Evolutionary conservation across 2,329 filamentous ascomycete species (phyloP).

Genomic region (Hypoxylon sp.): DNA sequence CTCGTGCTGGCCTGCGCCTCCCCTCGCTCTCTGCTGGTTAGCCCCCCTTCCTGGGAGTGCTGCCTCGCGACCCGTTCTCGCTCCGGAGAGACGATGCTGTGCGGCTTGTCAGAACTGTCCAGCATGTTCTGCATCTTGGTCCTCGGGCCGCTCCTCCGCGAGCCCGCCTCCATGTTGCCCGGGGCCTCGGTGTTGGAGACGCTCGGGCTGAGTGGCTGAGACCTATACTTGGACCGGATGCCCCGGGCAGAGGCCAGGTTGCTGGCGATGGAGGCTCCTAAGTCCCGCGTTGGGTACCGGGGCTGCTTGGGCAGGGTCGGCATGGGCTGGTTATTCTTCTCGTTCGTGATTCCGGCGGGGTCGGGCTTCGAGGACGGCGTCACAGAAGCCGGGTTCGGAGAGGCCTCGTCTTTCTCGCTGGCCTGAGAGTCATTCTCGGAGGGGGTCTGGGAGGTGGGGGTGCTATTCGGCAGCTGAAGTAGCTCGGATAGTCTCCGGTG

Average conservation of each 20-base stretch:
- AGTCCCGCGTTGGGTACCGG: conserved; percentile 68
- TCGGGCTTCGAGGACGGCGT: conserved; percentile 40
- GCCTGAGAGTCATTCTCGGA: conserved; percentile 48
- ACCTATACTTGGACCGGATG: conserved; percentile 71
- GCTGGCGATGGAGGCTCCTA: conserved; percentile 84
- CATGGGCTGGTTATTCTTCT: conserved; percentile 43
- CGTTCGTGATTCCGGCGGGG: conserved; percentile 18
- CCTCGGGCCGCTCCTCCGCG: conserved; percentile 58
- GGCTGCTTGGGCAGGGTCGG: conserved; percentile 53
- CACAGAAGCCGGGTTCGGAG: conserved; percentile 33
- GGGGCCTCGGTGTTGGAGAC: conserved; percentile 77
- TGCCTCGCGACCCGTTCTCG: conserved; percentile 37
- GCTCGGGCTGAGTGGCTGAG: conserved; percentile 74
- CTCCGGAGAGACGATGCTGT: conserved; percentile 58
- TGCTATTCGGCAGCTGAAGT: conserved; percentile 72
- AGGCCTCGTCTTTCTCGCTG: conserved; percentile 49
- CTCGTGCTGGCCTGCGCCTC: conserved; percentile 44
- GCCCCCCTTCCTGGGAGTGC: conserved; percentile 40
- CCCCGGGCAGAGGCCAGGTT: conserved; percentile 87
- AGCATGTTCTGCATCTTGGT: conserved; percentile 65
- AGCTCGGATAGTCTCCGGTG: conserved; percentile 85
- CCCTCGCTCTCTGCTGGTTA: conserved; percentile 39
- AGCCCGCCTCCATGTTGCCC: conserved; percentile 69
- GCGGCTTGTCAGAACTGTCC: conserved; percentile 61
- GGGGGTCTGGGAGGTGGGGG: conserved; percentile 51